Conservation (phyloP, 225 moss, liverwort and hornwort genomes). For the Pleurozium schreberi region DNA sequence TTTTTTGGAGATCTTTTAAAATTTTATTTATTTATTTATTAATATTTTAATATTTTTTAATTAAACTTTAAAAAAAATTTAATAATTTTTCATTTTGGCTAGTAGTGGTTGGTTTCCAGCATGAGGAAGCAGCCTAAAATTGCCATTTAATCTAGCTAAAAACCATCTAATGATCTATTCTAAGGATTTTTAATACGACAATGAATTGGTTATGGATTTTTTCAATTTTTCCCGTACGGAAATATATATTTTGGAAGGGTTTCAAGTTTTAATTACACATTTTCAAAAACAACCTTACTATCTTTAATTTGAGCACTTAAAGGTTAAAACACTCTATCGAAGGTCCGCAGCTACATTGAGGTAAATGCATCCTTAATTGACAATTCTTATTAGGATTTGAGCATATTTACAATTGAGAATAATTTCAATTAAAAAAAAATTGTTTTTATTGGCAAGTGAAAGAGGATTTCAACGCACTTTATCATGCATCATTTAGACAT, state of each 20-base stretch:
- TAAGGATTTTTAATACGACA: neutral
- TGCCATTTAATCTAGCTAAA: too few species aligned
- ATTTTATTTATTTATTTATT: too few species aligned
- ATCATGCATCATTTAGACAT: neutral
- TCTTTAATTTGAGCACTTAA: neutral
- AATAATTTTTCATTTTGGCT: too few species aligned
- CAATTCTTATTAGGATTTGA: neutral
- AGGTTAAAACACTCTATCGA: neutral
- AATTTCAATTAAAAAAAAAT: neutral
- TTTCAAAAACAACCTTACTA: neutral
- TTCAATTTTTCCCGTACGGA: neutral
- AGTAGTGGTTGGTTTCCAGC: too few species aligned
- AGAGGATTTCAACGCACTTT: accelerated
- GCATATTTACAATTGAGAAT: accelerated
- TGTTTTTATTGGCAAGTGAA: neutral
- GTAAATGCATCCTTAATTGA: neutral
- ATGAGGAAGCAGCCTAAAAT: too few species aligned
- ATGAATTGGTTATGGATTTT: neutral
- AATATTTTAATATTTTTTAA: too few species aligned
- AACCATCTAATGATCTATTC: too few species aligned
- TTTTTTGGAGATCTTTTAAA: too few species aligned
- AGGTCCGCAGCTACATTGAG: accelerated
- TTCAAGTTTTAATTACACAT: neutral
- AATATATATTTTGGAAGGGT: neutral
- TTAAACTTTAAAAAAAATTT: too few species aligned